Percentiles rank a stretch among this genome's conserved stretches.
Evolutionary conservation across 495 filamentous ascomycete species (phyloP).

Genomic region (Lasiosphaeriaceae sp.): DNA sequence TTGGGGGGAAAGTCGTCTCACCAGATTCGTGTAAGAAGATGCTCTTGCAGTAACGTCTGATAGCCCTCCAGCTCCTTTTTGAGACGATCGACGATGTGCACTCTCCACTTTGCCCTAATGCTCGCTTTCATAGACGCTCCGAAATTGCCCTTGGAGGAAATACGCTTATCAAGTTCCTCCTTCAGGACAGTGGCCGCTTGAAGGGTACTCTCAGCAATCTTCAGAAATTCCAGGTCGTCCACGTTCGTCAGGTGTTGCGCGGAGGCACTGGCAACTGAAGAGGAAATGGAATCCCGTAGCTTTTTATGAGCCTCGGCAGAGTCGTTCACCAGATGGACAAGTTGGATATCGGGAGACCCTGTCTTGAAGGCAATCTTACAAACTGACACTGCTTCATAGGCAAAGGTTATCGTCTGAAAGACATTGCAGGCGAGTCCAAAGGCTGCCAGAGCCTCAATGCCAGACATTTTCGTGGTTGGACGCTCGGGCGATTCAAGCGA

Average conservation of each 20-base stretch:
- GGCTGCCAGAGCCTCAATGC: slow-evolving; percentile 25
- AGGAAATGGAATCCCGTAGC: slow-evolving; percentile 7
- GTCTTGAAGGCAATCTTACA: slow-evolving; percentile 6
- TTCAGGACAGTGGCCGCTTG: background rate
- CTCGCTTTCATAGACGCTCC: background rate
- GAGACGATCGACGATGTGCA: background rate
- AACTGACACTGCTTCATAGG: slow-evolving; percentile 5
- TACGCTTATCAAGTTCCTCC: background rate
- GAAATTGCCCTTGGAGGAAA: slow-evolving; percentile 5
- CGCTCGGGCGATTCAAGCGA: too few species aligned
- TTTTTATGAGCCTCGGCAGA: background rate
- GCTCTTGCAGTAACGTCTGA: slow-evolving; percentile 4
- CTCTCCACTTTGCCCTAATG: background rate
- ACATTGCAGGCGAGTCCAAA: slow-evolving; percentile 30
- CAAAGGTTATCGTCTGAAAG: slow-evolving; percentile 26
- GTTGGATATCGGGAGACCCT: slow-evolving; percentile 11
- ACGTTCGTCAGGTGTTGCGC: slow-evolving; percentile 4
- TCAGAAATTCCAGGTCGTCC: slow-evolving; percentile 4
- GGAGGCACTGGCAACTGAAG: too few species aligned
- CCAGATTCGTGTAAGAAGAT: slow-evolving; percentile 11
- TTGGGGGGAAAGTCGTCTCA: background rate
- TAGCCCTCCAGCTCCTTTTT: slow-evolving; percentile 2
- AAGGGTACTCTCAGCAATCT: background rate
- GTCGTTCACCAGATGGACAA: background rate
- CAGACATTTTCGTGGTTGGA: background rate